Percentiles rank a stretch among this genome's conserved stretches.
Evolutionary conservation across 2,329 filamentous ascomycete species (phyloP).

Genomic region (Hymenoscyphus occultus): DNA sequence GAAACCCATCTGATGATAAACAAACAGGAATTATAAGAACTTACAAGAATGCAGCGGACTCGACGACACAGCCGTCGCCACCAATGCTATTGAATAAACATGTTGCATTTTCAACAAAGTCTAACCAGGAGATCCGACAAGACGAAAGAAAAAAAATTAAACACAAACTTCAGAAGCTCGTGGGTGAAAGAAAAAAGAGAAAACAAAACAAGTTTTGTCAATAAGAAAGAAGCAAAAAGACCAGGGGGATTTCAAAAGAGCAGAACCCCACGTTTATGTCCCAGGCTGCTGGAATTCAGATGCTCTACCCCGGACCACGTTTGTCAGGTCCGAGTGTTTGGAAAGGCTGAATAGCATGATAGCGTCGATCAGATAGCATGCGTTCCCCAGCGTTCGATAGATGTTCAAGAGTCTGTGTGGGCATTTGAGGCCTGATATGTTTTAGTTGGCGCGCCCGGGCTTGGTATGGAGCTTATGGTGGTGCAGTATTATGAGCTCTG

Average conservation of each 20-base stretch:
- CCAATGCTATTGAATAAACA: constrained; percentile 21
- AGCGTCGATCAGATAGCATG: constrained; percentile 1
- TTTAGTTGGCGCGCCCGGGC: neutral
- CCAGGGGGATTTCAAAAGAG: neutral
- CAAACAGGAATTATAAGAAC: constrained; percentile 5
- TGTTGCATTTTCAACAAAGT: constrained; percentile 17
- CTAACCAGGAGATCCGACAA: constrained; percentile 23
- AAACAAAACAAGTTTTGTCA: neutral
- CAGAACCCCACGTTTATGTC: constrained; percentile 5
- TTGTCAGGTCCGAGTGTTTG: neutral
- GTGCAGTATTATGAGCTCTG: neutral
- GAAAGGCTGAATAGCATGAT: constrained; percentile 1
- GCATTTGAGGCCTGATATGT: neutral
- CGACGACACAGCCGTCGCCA: constrained; percentile 19
- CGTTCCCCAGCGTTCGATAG: neutral
- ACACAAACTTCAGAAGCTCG: too few relatives aligned
- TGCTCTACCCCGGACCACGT: neutral
- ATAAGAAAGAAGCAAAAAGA: neutral
- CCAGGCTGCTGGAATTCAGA: neutral
- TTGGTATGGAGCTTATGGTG: neutral
- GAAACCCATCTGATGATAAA: neutral
- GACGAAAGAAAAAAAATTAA: neutral
- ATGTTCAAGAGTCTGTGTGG: neutral
- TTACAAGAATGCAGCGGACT: constrained; percentile 21
- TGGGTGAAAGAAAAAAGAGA: neutral